These are phyloP conservation scores for Crithidia fasciculata DNA, from an alignment of 208 protist species.

Conservation along the genomic window DNA sequence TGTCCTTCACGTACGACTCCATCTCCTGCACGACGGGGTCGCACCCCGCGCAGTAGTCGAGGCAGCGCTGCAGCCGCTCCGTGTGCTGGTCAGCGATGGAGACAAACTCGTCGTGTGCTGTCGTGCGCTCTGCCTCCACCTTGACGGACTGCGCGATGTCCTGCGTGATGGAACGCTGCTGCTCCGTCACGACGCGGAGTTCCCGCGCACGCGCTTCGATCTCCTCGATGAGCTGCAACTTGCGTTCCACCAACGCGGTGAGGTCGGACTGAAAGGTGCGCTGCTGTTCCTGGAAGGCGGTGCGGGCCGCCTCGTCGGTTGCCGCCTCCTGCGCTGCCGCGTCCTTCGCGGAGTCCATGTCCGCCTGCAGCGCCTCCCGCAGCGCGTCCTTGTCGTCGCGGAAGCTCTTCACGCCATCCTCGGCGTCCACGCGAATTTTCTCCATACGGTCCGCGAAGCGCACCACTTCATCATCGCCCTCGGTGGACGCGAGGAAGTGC, in stretches of 20 bases:
- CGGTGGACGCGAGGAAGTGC: conserved; percentile 39
- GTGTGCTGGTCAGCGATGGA: conserved; percentile 69
- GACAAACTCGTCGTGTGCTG: conserved; percentile 81
- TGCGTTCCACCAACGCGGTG: conserved; percentile 39
- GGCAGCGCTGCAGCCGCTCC: conserved; percentile 58
- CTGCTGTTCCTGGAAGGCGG: conserved; percentile 44
- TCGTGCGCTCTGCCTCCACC: conserved; percentile 62
- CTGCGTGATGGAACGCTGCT: conserved; percentile 63
- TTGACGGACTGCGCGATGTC: conserved; percentile 47
- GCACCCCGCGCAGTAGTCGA: conserved; percentile 66
- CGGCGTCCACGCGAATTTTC: conserved; percentile 53
- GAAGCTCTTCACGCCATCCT: conserved; percentile 59
- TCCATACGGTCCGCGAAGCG: conserved; percentile 56
- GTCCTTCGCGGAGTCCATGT: conserved; percentile 55
- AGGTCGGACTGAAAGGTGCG: conserved; percentile 40
- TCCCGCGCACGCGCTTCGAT: conserved; percentile 63
- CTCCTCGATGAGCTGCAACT: conserved; percentile 65
- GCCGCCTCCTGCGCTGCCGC: conserved; percentile 51
- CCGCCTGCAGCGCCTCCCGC: conserved; percentile 42
- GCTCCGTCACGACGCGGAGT: conserved; percentile 58
- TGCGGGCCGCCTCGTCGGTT: conserved; percentile 40
- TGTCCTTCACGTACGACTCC: conserved; percentile 61
- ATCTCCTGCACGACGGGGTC: conserved; percentile 52
- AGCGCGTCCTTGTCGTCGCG: conserved; percentile 47
- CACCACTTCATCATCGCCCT: conserved; percentile 46